These are phyloP conservation scores for Lachancea quebecensis DNA, from an alignment of 805 yeast genomes.

Conservation along the genomic window DNA sequence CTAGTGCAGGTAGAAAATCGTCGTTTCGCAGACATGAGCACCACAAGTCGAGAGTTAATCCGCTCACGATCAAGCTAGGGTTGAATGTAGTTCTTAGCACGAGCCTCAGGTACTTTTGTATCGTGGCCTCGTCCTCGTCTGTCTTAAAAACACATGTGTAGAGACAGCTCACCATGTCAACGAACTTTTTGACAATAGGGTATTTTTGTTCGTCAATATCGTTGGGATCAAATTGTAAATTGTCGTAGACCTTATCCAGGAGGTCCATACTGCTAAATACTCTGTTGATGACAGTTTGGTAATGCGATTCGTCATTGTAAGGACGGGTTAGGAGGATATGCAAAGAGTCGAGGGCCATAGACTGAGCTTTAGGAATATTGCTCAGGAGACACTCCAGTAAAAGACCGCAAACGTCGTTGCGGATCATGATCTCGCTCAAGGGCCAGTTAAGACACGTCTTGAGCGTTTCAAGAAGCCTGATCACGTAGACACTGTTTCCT, in stretches of 20 bases:
- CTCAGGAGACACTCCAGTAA: constrained; percentile 54
- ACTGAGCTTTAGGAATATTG: constrained; percentile 60
- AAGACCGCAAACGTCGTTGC: constrained; percentile 57
- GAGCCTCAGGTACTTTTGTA: constrained; percentile 60
- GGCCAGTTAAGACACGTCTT: constrained; percentile 92
- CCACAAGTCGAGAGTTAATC: constrained; percentile 91
- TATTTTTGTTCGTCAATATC: constrained; percentile 75
- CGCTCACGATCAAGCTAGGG: constrained; percentile 82
- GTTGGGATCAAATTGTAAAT: constrained; percentile 49
- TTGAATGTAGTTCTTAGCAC: constrained; percentile 77
- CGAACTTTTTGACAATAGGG: constrained; percentile 78
- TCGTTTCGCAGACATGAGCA: constrained; percentile 80
- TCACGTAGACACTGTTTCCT: constrained; percentile 44
- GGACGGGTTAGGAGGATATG: constrained; percentile 81
- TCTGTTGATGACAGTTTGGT: constrained; percentile 68
- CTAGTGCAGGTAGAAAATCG: constrained; percentile 44
- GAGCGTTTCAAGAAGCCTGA: constrained; percentile 69
- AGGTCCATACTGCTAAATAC: constrained; percentile 76
- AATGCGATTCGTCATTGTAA: constrained; percentile 59
- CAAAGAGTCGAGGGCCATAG: constrained; percentile 83
- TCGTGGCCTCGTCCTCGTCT: constrained; percentile 42
- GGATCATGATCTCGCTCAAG: constrained; percentile 63
- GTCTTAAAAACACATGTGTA: constrained; percentile 52
- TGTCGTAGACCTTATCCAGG: constrained; percentile 55
- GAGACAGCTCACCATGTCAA: constrained; percentile 64